Evolutionary conservation across 306 rosid species (phyloP).

Genomic region (Trifolium repens): DNA sequence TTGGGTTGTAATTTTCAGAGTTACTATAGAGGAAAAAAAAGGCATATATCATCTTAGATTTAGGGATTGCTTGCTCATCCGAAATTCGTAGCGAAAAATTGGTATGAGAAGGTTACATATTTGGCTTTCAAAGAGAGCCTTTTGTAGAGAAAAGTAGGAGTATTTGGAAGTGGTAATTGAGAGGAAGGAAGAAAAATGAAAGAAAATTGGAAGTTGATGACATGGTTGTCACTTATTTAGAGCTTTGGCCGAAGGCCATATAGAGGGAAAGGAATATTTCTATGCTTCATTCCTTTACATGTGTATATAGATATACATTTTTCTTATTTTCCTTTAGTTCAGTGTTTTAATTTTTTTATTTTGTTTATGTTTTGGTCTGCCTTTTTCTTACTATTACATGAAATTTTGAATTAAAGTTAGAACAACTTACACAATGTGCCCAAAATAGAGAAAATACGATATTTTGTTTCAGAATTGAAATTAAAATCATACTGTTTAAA

Average conservation of each 20-base stretch:
- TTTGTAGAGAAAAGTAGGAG: slow-evolving; percentile 64
- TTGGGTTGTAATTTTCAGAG: slow-evolving; percentile 61
- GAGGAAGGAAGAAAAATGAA: neutral
- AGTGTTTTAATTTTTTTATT: neutral
- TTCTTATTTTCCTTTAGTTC: slow-evolving; percentile 7
- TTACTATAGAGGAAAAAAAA: slow-evolving; percentile 50
- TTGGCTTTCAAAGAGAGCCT: slow-evolving; percentile 81
- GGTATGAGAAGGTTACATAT: slow-evolving; percentile 55
- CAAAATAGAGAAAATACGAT: no score
- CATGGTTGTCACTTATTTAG: slow-evolving; percentile 33
- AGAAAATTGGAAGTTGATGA: slow-evolving; percentile 1
- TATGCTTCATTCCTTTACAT: slow-evolving; percentile 29
- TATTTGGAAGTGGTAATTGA: slow-evolving; percentile 39
- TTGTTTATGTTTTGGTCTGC: neutral
- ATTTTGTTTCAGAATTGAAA: no score
- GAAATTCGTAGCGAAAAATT: slow-evolving; percentile 48
- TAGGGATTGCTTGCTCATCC: slow-evolving; percentile 64
- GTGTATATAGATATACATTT: slow-evolving; percentile 2
- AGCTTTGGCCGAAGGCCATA: slow-evolving; percentile 87
- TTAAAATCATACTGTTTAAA: no score
- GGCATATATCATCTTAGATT: slow-evolving; percentile 57
- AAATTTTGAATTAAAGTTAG: neutral
- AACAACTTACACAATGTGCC: no score
- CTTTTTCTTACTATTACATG: neutral
- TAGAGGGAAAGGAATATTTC: slow-evolving; percentile 25